Base-by-base conservation (phyloP, 139 green algal species). In the Coelastrella sp. region DNA sequence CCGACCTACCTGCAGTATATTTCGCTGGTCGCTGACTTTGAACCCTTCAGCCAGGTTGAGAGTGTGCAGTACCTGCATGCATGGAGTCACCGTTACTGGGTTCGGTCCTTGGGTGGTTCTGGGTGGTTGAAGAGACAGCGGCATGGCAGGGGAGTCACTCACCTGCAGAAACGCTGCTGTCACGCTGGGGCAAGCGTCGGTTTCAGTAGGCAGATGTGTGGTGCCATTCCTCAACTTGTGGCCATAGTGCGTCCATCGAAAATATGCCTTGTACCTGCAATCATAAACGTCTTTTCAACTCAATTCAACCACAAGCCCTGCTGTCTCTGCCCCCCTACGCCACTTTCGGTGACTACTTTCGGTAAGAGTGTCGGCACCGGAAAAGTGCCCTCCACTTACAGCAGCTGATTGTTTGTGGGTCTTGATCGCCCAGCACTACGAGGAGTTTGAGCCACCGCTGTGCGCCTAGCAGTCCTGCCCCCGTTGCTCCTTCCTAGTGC, bases 361-460 rank as follows among this genome's bases (percentile, higher is more conserved):
- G 8, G 17, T 14, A n/a, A 81, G 24, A 85, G 35, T 74, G 68
- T 1, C 22, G 90, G 63, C 63, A 70, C 63, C 63, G 12, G 63
- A 70, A 14, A 49, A 14, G 80, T 8, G 24, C 25, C 9, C 12
- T 20, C 7, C 15, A 93, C 96, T 96, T 76, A 98, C 97, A 99
- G 93, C 8, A 99, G 91, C 90, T 99, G 97, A 82, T 99, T 99
- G 91, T 99, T 99, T 17, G 97, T 99, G 0, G 97, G 97, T 35
- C 97, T 88, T 0, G 95, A 95, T 17, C 96, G 90, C 9, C 78
- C 88, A 15, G 89, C 87, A 12, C 22, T 19, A 63, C 87, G 84
- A 57, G 70, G 84, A 19, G 84, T 82, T 58, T 89, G 84, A 14
- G 25, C 22, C 14, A 82, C 57, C 57, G 80, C 63, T 20, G 84